These are phyloP conservation scores for Beta corolliflora DNA, from an alignment of 179 eudicot species.

Conservation along the genomic window DNA sequence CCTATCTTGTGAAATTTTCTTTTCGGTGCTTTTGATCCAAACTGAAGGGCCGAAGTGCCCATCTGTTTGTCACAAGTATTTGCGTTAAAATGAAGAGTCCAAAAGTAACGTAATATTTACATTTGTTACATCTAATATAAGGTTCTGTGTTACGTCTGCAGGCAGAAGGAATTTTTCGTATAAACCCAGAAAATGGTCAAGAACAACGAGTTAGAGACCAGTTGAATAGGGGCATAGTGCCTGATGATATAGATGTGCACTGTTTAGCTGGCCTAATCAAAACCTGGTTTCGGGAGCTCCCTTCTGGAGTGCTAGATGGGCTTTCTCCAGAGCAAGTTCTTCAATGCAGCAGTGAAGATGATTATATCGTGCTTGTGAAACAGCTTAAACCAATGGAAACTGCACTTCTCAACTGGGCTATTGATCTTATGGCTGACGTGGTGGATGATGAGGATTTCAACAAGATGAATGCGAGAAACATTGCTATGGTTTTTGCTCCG, in stretches of 20 bases:
- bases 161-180: slow-evolving; percentile 96
- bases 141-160: slow-evolving; percentile 23
- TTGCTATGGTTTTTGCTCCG: slow-evolving; percentile 97
- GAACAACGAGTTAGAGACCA: slow-evolving; percentile 81
- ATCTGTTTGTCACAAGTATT: too few species aligned
- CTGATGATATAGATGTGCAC: slow-evolving; percentile 84
- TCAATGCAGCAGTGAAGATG: slow-evolving; percentile 72
- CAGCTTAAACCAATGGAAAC: slow-evolving; percentile 77
- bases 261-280: slow-evolving; percentile 87
- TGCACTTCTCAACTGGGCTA: slow-evolving; percentile 84
- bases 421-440: slow-evolving; percentile 95
- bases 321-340: slow-evolving; percentile 92
- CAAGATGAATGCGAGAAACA: slow-evolving; percentile 95
- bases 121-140: neutral
- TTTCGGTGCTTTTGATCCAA: too few species aligned
- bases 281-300: slow-evolving; percentile 96
- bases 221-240: slow-evolving; percentile 86
- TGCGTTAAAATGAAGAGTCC: too few species aligned
- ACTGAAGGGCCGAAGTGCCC: too few species aligned
- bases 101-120: too few species aligned
- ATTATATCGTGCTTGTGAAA: slow-evolving; percentile 63
- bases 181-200: slow-evolving; percentile 88
- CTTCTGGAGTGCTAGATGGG: slow-evolving; percentile 83
- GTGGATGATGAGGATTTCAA: slow-evolving; percentile 83
- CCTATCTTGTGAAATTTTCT: too few species aligned